Percentiles rank a stretch among this genome's conserved stretches.
Evolutionary conservation across 805 yeast genomes (phyloP).

Genomic region (Brettanomyces bruxellensis): DNA sequence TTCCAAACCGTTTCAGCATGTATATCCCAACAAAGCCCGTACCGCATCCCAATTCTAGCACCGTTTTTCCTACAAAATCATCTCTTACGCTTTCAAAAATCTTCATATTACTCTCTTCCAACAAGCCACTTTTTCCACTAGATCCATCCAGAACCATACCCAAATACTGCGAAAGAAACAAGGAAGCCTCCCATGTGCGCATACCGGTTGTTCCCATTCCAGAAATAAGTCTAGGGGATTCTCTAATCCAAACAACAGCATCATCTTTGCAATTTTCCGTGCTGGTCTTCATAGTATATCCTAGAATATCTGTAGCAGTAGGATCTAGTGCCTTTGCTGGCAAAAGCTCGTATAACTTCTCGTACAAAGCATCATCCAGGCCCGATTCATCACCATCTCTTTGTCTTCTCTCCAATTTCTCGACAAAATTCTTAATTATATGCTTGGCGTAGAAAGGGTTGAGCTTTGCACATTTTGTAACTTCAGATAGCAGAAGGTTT

Average conservation of each 20-base stretch:
- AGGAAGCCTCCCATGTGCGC: conserved; percentile 91
- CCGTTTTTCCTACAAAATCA: conserved; percentile 17
- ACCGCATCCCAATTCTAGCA: conserved; percentile 82
- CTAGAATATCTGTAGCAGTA: conserved; percentile 29
- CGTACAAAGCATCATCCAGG: conserved; percentile 36
- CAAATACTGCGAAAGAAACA: conserved; percentile 51
- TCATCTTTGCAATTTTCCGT: conserved; percentile 5
- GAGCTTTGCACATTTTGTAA: conserved; percentile 17
- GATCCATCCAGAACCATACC: conserved; percentile 5
- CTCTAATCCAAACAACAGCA: conserved; percentile 32
- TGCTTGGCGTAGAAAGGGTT: conserved; percentile 46
- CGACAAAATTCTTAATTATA: conserved; percentile 35
- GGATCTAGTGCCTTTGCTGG: conserved; percentile 26
- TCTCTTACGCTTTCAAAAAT: neutral
- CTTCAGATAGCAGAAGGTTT: conserved; percentile 10
- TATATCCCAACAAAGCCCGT: conserved; percentile 71
- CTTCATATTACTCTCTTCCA: neutral
- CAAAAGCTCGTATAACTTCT: conserved; percentile 28
- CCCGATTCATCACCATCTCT: conserved; percentile 12
- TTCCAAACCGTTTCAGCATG: conserved; percentile 21
- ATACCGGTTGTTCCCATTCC: conserved; percentile 82
- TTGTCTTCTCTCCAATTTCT: conserved; percentile 20
- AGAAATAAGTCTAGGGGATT: conserved; percentile 55
- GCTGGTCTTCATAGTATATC: conserved; percentile 24
- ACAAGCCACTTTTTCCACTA: no score